These are phyloP conservation scores for Cephalotrichum gorgonifer DNA, from an alignment of 2,329 filamentous ascomycete genomes.

Conservation along the genomic window DNA sequence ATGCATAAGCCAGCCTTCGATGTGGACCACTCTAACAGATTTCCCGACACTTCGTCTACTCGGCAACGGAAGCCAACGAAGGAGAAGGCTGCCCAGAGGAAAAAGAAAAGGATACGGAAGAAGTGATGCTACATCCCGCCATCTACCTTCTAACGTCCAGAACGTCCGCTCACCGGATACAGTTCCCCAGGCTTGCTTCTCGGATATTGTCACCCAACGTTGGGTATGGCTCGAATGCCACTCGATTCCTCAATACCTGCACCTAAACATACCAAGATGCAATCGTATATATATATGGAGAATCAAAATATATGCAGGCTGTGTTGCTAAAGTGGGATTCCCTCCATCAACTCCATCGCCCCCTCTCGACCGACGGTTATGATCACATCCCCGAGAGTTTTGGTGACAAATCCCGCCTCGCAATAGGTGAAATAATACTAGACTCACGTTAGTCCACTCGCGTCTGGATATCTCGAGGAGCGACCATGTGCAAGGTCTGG, in stretches of 20 bases:
- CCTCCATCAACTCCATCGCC: constrained; percentile 57
- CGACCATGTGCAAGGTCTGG: background rate
- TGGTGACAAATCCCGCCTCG: constrained; percentile 62
- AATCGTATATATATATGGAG: background rate
- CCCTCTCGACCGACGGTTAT: constrained; percentile 60
- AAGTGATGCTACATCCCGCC: background rate
- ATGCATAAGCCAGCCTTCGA: constrained; percentile 80
- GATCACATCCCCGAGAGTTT: constrained; percentile 63
- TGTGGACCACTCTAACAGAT: constrained; percentile 62
- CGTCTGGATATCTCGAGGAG: background rate
- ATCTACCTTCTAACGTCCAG: background rate
- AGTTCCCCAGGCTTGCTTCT: background rate
- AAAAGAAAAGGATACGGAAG: constrained; percentile 27
- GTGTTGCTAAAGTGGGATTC: constrained; percentile 46
- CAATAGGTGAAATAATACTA: constrained; percentile 69
- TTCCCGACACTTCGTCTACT: constrained; percentile 25
- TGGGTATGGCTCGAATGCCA: background rate
- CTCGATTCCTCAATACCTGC: too few relatives aligned
- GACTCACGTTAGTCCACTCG: background rate
- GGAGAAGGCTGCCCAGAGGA: constrained; percentile 25
- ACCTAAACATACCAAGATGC: too few relatives aligned
- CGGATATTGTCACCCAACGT: background rate
- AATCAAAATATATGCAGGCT: background rate
- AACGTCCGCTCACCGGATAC: background rate
- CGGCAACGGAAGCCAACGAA: constrained; percentile 4